Conservation (phyloP, 2,329 filamentous ascomycete genomes). For the Blastomyces gilchristii region DNA sequence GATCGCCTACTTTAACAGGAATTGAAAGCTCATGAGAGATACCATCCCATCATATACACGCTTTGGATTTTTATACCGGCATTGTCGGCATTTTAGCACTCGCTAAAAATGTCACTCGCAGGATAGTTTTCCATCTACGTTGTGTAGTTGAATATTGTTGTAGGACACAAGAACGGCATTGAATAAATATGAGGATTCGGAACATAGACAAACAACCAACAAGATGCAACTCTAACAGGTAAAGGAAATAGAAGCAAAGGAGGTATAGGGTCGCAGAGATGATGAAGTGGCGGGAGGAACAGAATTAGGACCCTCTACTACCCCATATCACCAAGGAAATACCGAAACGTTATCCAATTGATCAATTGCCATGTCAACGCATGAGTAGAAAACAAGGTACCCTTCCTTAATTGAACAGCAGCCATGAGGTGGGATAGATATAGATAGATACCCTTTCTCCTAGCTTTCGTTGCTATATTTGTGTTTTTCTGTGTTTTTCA, state of each 20-base stretch:
- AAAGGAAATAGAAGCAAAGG: conserved; percentile 6
- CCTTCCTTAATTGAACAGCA: neutral
- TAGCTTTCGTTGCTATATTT: neutral
- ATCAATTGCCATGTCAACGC: neutral
- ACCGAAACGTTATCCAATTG: conserved; percentile 4
- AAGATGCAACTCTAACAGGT: conserved; percentile 3
- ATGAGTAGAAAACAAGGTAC: neutral
- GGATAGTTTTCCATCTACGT: neutral
- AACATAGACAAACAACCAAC: conserved; percentile 1
- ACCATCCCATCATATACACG: neutral
- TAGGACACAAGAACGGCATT: neutral
- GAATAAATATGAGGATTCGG: neutral
- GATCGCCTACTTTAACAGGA: neutral
- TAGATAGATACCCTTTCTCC: neutral
- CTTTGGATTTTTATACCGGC: neutral
- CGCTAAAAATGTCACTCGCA: neutral
- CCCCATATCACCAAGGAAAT: neutral
- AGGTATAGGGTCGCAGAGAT: neutral
- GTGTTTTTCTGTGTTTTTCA: neutral
- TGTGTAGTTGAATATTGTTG: neutral
- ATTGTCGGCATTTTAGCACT: neutral
- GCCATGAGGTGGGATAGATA: neutral
- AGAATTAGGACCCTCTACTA: neutral
- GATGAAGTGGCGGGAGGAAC: neutral
- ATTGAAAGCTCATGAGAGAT: neutral